These are phyloP conservation scores for Maudiozyma humilis DNA, from an alignment of 1,139 yeast species.

Conservation along the genomic window DNA sequence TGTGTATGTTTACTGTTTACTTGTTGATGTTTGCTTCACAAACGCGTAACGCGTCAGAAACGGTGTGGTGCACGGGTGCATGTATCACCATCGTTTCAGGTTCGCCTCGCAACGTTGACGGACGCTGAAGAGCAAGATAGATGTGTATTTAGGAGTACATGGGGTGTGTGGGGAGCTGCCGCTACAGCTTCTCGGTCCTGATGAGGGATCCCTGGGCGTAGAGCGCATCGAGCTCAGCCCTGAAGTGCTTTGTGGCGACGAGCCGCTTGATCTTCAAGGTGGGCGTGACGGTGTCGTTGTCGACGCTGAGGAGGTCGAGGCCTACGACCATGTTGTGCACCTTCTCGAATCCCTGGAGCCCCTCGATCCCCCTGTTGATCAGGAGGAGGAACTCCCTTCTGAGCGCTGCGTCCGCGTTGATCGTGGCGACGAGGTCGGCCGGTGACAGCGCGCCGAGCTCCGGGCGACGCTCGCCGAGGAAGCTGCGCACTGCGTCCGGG, in stretches of 20 bases:
- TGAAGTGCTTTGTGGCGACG: slow-evolving; percentile 47
- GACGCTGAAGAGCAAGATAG: no score
- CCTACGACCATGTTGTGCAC: slow-evolving; percentile 52
- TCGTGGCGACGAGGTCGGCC: slow-evolving; percentile 23
- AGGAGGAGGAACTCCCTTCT: slow-evolving; percentile 21
- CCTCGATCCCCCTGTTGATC: slow-evolving; percentile 28
- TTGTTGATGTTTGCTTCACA: no score
- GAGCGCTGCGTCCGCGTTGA: slow-evolving; percentile 24
- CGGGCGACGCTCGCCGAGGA: slow-evolving; percentile 14
- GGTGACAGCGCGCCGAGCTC: slow-evolving; percentile 17
- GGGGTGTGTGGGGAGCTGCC: no score
- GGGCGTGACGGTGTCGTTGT: slow-evolving; percentile 62
- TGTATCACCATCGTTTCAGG: no score
- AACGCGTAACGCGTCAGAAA: no score
- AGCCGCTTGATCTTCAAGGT: slow-evolving; percentile 66
- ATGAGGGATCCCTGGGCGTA: slow-evolving; percentile 49
- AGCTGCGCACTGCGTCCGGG: slow-evolving; percentile 31
- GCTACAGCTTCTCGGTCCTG: slow-evolving; percentile 22
- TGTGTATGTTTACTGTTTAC: no score
- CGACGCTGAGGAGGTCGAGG: slow-evolving; percentile 59
- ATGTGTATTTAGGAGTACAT: no score
- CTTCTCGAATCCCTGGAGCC: slow-evolving; percentile 48
- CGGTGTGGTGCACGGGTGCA: no score
- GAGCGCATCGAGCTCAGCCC: slow-evolving; percentile 40
- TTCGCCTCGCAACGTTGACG: no score